Conservation (phyloP, 495 filamentous ascomycete species). For the Lophium mytilinum region DNA sequence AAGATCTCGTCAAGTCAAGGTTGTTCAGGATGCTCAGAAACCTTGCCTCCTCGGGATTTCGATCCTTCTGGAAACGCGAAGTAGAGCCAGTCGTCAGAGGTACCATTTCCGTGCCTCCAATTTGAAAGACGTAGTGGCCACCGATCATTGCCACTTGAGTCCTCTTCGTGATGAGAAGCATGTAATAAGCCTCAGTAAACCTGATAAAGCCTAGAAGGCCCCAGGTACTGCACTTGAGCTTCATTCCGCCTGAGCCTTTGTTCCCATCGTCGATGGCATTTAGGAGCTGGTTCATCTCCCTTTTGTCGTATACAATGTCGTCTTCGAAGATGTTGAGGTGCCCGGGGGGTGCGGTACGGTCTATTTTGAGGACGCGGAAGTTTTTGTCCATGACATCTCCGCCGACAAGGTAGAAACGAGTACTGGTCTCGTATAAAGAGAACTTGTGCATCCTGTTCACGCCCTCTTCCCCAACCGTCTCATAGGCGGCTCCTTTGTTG, state of each 20-base stretch:
- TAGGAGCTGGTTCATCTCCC: slow-evolving; percentile 85
- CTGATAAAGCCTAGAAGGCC: slow-evolving; percentile 89
- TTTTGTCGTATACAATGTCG: slow-evolving; percentile 85
- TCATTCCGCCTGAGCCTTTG: slow-evolving; percentile 82
- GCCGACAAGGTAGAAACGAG: slow-evolving; percentile 87
- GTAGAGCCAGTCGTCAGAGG: slow-evolving; percentile 60
- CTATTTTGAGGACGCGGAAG: slow-evolving; percentile 89
- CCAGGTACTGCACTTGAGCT: slow-evolving; percentile 84
- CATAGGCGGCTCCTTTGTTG: slow-evolving; percentile 45
- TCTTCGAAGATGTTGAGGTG: slow-evolving; percentile 83
- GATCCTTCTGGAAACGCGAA: slow-evolving; percentile 64
- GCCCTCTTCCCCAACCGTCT: slow-evolving; percentile 57
- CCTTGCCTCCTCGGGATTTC: slow-evolving; percentile 80
- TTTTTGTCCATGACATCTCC: slow-evolving; percentile 79
- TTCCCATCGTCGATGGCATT: slow-evolving; percentile 96
- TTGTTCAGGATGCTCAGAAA: slow-evolving; percentile 86
- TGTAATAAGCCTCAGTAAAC: slow-evolving; percentile 95
- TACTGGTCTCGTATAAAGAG: slow-evolving; percentile 88
- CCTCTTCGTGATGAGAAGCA: slow-evolving; percentile 92
- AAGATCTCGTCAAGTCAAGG: slow-evolving; percentile 78
- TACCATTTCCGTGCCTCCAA: slow-evolving; percentile 91
- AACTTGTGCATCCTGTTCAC: slow-evolving; percentile 90
- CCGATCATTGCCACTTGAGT: slow-evolving; percentile 93
- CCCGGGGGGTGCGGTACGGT: slow-evolving; percentile 74
- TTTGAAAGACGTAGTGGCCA: slow-evolving; percentile 90